Conservation (phyloP, 2,329 filamentous ascomycete genomes). For the Calonectria henricotiae region DNA sequence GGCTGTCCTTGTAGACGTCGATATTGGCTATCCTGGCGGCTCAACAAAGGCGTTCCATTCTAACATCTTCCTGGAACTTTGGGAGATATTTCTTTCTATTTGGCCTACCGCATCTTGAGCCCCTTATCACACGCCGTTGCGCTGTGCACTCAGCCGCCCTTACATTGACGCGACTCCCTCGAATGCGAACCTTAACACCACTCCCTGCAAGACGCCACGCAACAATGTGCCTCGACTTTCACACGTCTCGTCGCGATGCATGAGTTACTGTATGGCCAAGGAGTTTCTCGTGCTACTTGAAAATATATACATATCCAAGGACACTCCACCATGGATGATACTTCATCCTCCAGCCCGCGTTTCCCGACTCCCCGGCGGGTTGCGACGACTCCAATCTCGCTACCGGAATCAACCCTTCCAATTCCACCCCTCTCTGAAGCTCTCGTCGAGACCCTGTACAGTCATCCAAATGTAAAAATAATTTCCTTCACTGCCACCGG, state of each 20-base stretch:
- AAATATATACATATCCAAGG: conserved; percentile 24
- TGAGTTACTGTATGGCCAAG: conserved; percentile 43
- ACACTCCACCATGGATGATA: conserved; percentile 47
- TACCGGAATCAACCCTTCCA: conserved; percentile 46
- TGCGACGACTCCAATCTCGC: conserved; percentile 59
- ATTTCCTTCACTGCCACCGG: conserved; percentile 67
- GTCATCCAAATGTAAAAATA: conserved; percentile 81
- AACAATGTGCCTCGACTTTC: conserved; percentile 44
- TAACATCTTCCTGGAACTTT: conserved; percentile 27
- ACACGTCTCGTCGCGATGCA: conserved; percentile 46
- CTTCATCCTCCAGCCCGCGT: conserved; percentile 44
- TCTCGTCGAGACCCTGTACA: conserved; percentile 80
- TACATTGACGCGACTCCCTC: conserved; percentile 33
- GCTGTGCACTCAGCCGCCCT: conserved; percentile 22
- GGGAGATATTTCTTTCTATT: conserved; percentile 4
- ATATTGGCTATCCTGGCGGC: conserved; percentile 41
- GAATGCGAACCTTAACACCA: conserved; percentile 9
- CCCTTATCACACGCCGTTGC: background rate
- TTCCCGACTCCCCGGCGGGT: conserved; percentile 57
- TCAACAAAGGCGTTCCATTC: conserved; percentile 42
- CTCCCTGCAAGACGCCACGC: conserved; percentile 42
- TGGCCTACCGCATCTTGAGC: too few species aligned
- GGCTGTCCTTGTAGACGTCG: conserved; percentile 36
- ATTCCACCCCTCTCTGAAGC: conserved; percentile 40
- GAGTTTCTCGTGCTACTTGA: conserved; percentile 38